Evolutionary conservation across 1,284 basidiomycete genomes (phyloP), one percentile per base, ranked within the genome.

Genomic region (Apiotrichum gamsii): DNA sequence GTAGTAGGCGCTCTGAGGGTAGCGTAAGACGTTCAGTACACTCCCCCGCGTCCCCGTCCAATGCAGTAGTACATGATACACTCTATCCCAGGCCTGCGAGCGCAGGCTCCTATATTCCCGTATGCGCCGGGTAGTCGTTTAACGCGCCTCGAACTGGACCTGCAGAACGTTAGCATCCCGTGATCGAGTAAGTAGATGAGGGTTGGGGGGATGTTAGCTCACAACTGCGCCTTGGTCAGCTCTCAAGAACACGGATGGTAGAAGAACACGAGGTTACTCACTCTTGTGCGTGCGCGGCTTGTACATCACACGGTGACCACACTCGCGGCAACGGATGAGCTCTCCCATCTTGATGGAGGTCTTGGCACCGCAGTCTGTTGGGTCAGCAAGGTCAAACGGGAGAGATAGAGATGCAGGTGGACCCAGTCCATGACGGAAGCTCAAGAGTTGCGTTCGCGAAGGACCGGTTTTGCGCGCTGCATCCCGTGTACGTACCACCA

Each of bases 281-380:
- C 94, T 95, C 77, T 90, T 79, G 69, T 83, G 89, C 18, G 93
- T 96, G 61, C 94, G 77, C 74, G 95, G 95, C 77, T 98, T 98
- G 77, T 96, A 97, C 90, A 98, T 95, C 70, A 98, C 93, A 56
- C 94, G 83, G 72, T 96, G 94, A 3, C 94, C 94, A 66, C 94
- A 98, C 70, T 97, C 91, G 61, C 87, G 81, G 75, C 94, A 98
- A 48, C 94, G 84, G 61, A 97, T 95, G 37, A 90, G 89, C 72
- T 98, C 94, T 52, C 88, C 77, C n/a, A 88, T 78, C 70, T 84
- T 85, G 70, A 97, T 93, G 64, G 87, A 83, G 70, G 95, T 96
- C 74, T 88, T 87, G 3, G 85, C 85, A 49, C 90, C 88, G 72
- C 94, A 97, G 72, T 97, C 93, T 95, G 40, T 9, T 20, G 35